Evolutionary conservation across 78 protist species (phyloP), one percentile per base, ranked within the genome.

Genomic region (Diacronema lutheri): DNA sequence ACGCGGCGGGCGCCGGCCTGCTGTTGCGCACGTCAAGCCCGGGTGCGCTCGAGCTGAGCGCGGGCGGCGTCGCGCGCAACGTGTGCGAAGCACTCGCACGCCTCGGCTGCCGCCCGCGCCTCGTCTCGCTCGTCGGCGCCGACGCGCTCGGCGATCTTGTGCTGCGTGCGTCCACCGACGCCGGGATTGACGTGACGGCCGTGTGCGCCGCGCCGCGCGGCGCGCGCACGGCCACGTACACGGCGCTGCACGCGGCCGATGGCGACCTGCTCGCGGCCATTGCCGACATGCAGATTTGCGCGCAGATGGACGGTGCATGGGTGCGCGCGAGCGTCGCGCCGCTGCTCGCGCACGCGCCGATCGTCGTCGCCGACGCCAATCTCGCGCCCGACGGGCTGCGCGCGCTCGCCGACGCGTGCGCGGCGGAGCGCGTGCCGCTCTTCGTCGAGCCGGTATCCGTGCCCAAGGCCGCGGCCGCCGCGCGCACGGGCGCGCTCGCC

Each of bases 41-140:
- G 25, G 81, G 81, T 5, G 0, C n/a, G 7, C 29, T 74, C 44
- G 20, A 23, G 21, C 9, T 66, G 19, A n/a, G 29, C 23, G 26
- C 38, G 16, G 86, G 86, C 35, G 86, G 86, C 60, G 86, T 82
- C 11, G 86, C 57, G 19, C 65, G 86, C 57, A 82, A 82, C 78
- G 25, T 82, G 4, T 62, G 69, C 37, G 86, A 82, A 55, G 78
- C 44, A 33, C 50, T 82, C 19, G 77, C 86, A 1, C 77, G 86
- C 55, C 41, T 62, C 62, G 78, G 86, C 16, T 0, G 19, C 26
- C 29, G 19, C 9, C 61, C 73, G 6, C 21, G 31, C 26, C 38
- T 82, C 33, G 57, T 46, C 37, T 46, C 79, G 1, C 79, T 60
- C 26, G 68, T 82, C 40, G 86, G 86, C 25, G 46, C 29, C 65